phyloP scores from a whole-genome alignment of 2,329 filamentous ascomycete species.

The Aspergillus udagawae region DNA sequence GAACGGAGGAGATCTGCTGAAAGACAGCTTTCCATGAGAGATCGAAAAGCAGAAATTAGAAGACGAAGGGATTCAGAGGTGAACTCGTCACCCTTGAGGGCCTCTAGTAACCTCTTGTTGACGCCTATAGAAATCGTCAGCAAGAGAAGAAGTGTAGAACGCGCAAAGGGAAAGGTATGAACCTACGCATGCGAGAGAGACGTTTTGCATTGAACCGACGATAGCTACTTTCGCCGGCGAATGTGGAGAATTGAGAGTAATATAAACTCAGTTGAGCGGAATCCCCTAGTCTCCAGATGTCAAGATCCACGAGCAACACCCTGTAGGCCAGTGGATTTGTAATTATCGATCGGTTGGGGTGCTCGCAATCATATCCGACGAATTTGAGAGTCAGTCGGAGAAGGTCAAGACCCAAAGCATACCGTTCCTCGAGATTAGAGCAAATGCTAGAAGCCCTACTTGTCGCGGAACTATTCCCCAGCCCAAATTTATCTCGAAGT shows the following conservation, averaged over 20 bases:
- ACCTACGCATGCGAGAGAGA: constrained; percentile 82
- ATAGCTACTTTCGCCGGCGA: constrained; percentile 85
- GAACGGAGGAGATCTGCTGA: constrained; percentile 82
- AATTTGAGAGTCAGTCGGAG: constrained; percentile 77
- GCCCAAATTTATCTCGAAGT: constrained; percentile 70
- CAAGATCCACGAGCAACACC: constrained; percentile 84
- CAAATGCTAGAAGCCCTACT: constrained; percentile 42
- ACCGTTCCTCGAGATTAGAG: constrained; percentile 44
- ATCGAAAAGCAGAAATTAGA: constrained; percentile 75
- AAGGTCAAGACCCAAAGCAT: constrained; percentile 55
- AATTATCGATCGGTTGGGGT: constrained; percentile 83
- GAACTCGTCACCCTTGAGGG: constrained; percentile 79
- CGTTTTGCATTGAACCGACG: constrained; percentile 88
- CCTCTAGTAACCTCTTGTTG: constrained; percentile 83
- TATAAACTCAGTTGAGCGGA: constrained; percentile 78
- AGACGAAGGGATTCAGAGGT: constrained; percentile 66
- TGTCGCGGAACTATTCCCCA: constrained; percentile 28
- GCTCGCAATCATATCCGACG: constrained; percentile 78
- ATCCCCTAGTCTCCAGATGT: constrained; percentile 83
- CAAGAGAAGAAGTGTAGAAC: background rate
- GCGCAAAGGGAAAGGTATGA: background rate
- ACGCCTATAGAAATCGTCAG: constrained; percentile 57
- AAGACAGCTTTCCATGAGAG: constrained; percentile 73
- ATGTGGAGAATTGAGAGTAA: constrained; percentile 85
- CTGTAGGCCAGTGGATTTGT: constrained; percentile 94